A percentile compares a stretch with the other conserved stretches of the same genome.
phyloP scores from a whole-genome alignment of 2,329 filamentous ascomycete genomes.

The Shiraia sp. region DNA sequence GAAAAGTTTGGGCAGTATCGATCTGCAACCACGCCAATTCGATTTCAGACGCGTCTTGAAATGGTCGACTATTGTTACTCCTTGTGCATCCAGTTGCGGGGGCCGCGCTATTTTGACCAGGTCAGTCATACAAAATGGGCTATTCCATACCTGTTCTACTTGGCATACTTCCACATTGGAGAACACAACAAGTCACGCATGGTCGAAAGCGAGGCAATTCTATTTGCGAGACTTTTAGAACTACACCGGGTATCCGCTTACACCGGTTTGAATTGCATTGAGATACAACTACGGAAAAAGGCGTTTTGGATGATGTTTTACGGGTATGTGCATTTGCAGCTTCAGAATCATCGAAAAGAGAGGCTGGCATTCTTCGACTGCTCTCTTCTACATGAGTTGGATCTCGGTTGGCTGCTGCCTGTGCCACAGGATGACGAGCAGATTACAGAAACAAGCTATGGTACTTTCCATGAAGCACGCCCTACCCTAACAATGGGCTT shows the following conservation, averaged over 20 bases:
- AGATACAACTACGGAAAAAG: conserved; percentile 7
- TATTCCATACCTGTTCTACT: conserved; percentile 7
- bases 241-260: conserved; percentile 5
- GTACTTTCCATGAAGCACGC: neutral
- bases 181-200: conserved; percentile 10
- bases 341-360: conserved; percentile 9
- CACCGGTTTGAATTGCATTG: conserved; percentile 4
- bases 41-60: neutral
- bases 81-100: neutral
- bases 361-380: conserved; percentile 6
- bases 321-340: conserved; percentile 5
- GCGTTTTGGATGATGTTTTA: conserved; percentile 8
- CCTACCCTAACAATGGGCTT: conserved; percentile 2
- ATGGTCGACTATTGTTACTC: neutral
- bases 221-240: conserved; percentile 4
- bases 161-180: conserved; percentile 12
- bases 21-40: neutral
- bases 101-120: conserved; percentile 5
- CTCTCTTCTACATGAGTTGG: neutral
- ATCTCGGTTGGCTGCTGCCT: conserved; percentile 5
- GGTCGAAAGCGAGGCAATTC: conserved; percentile 9
- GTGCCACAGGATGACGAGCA: conserved; percentile 3
- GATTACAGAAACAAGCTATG: neutral
- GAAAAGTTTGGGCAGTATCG: neutral
- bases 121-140: conserved; percentile 9